Conservation (phyloP, 1,139 yeast genomes). For the Barnettozyma hawaiiensis region DNA sequence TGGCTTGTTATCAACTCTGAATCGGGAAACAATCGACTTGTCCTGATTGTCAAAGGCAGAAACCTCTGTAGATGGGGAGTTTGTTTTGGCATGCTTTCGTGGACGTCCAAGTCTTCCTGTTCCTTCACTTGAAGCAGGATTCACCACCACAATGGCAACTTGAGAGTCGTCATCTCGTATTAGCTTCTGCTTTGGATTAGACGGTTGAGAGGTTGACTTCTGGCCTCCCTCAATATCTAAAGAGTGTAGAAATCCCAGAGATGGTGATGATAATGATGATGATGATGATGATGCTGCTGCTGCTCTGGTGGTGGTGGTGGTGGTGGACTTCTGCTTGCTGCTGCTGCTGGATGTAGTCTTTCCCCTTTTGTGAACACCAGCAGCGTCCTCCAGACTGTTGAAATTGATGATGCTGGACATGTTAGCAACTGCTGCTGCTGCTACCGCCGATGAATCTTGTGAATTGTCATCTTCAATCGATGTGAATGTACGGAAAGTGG, state of each 20-base stretch:
- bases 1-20: slow-evolving; percentile 24
- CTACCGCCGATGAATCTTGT: slow-evolving; percentile 12
- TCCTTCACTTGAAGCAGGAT: slow-evolving; percentile 23
- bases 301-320: no score
- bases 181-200: slow-evolving; percentile 22
- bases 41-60: slow-evolving; percentile 19
- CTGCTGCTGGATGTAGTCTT: neutral
- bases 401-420: slow-evolving; percentile 22
- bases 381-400: slow-evolving; percentile 8
- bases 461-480: slow-evolving; percentile 9
- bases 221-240: neutral
- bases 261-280: no score
- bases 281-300: no score
- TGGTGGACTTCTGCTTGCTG: neutral
- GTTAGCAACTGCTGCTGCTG: slow-evolving; percentile 22
- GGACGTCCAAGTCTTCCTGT: slow-evolving; percentile 25
- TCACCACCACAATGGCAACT: slow-evolving; percentile 25
- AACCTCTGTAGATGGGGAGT: slow-evolving; percentile 3
- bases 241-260: neutral
- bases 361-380: neutral
- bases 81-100: slow-evolving; percentile 13
- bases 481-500: slow-evolving; percentile 7
- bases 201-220: neutral
- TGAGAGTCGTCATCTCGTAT: slow-evolving; percentile 20
- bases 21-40: slow-evolving; percentile 21